Percentiles rank a stretch among this genome's conserved stretches.
phyloP scores from a whole-genome alignment of 2,329 filamentous ascomycete genomes.

The Neonectria neomacrospora region DNA sequence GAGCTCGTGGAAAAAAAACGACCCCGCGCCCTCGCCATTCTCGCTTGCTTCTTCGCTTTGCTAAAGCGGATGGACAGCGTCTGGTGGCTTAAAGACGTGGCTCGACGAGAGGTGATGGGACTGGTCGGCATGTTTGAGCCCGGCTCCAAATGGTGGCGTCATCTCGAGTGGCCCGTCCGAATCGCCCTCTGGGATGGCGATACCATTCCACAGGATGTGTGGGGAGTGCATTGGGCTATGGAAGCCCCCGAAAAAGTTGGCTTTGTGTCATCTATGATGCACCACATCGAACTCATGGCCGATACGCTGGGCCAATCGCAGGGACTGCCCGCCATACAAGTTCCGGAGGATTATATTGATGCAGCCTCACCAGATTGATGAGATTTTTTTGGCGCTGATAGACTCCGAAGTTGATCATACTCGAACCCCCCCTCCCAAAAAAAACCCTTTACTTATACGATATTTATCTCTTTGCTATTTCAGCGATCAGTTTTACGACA shows the following conservation, averaged over 20 bases:
- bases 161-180: constrained; percentile 69
- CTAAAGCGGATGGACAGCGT: constrained; percentile 69
- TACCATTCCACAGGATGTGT: constrained; percentile 65
- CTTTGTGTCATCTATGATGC: constrained; percentile 51
- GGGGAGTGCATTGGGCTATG: constrained; percentile 63
- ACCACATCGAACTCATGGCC: constrained; percentile 55
- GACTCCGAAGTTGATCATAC: background rate
- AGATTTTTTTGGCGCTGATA: background rate
- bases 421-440: background rate
- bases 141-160: constrained; percentile 69
- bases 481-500: constrained; percentile 16
- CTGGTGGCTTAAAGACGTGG: constrained; percentile 78
- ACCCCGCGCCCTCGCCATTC: constrained; percentile 70
- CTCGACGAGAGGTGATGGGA: constrained; percentile 72
- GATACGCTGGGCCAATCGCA: constrained; percentile 50
- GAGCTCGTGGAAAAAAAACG: constrained; percentile 68
- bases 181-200: constrained; percentile 67
- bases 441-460: no score
- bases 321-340: constrained; percentile 43
- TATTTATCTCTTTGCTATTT: constrained; percentile 9
- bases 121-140: constrained; percentile 69
- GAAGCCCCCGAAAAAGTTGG: constrained; percentile 52
- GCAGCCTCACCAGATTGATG: constrained; percentile 49
- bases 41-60: constrained; percentile 74
- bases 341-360: constrained; percentile 48